These are phyloP conservation scores for Sporopachydermia cereana DNA, from an alignment of 1,139 yeast species.

Conservation along the genomic window DNA sequence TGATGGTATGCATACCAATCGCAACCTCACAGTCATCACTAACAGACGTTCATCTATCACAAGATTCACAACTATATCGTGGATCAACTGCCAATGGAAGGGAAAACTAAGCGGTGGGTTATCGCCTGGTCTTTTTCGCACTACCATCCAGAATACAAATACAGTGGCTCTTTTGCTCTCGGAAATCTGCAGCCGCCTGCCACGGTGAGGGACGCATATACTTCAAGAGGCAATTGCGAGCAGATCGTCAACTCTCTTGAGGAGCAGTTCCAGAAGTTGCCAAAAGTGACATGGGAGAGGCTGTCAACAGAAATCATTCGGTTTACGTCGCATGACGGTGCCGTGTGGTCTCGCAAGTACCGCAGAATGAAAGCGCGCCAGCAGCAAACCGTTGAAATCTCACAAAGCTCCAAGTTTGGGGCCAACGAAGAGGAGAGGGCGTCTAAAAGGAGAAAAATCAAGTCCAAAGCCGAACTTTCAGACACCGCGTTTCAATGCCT, in stretches of 20 bases:
- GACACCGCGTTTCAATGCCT: no score
- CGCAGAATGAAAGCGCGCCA: background rate
- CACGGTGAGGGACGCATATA: constrained; percentile 3
- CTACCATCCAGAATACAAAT: background rate
- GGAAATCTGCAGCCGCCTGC: constrained; percentile 1
- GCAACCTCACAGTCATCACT: no score
- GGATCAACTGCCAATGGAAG: constrained; percentile 10
- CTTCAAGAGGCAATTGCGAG: background rate
- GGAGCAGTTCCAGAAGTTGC: background rate
- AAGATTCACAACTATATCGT: constrained; percentile 17
- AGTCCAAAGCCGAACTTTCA: no score
- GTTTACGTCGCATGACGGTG: background rate
- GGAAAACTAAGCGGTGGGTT: constrained; percentile 24
- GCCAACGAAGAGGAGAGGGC: no score
- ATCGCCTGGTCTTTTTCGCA: constrained; percentile 23
- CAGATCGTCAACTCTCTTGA: background rate
- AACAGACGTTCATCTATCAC: no score
- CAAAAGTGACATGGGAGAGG: background rate
- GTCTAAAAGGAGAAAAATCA: no score
- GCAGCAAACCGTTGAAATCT: no score
- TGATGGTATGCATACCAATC: no score
- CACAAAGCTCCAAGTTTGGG: no score
- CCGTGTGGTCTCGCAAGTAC: constrained; percentile 8
- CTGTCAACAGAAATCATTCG: background rate
- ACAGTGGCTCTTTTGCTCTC: background rate